A percentile compares a stretch with the other conserved stretches of the same genome.
Evolutionary conservation across 768 basidiomycete genomes (phyloP).

Genomic region (Mycena haematopus): DNA sequence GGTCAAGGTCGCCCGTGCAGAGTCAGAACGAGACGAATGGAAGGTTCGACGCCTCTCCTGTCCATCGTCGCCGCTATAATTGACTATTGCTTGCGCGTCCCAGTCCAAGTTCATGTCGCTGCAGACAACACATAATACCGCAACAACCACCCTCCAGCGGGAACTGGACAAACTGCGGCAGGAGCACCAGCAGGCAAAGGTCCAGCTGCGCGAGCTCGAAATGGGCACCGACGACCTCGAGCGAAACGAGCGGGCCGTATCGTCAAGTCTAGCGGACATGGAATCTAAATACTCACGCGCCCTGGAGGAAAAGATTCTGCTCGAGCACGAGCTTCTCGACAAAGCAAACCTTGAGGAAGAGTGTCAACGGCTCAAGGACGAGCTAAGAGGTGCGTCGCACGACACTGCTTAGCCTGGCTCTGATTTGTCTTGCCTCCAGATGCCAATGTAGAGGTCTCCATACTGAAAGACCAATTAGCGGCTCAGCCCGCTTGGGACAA

Average conservation of each 20-base stretch:
- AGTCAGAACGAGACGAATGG: conserved; percentile 88
- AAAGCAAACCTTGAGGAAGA: conserved; percentile 93
- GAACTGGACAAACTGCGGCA: conserved; percentile 85
- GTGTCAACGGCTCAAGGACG: conserved; percentile 88
- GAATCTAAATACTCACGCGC: conserved; percentile 90
- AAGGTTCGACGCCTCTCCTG: conserved; percentile 64
- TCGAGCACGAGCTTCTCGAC: conserved; percentile 93
- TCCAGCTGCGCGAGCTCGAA: conserved; percentile 86
- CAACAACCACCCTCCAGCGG: conserved; percentile 88
- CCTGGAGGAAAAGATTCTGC: conserved; percentile 94
- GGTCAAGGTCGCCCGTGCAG: conserved; percentile 72
- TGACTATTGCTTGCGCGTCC: background rate
- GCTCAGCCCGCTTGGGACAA: conserved; percentile 33
- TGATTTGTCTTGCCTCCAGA: conserved; percentile 52
- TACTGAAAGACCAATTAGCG: conserved; percentile 78
- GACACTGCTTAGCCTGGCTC: conserved; percentile 3
- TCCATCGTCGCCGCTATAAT: background rate
- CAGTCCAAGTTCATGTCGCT: conserved; percentile 86
- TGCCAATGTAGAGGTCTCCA: conserved; percentile 82
- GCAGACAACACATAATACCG: conserved; percentile 90
- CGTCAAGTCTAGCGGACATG: conserved; percentile 81
- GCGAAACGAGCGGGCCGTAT: conserved; percentile 88
- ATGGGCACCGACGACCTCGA: conserved; percentile 99
- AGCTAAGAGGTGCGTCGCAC: conserved; percentile 76
- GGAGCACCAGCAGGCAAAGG: conserved; percentile 71